Evolutionary conservation across 176 grass and related monocot genomes (phyloP).

Genomic region (Miscanthus lutarioriparius): DNA sequence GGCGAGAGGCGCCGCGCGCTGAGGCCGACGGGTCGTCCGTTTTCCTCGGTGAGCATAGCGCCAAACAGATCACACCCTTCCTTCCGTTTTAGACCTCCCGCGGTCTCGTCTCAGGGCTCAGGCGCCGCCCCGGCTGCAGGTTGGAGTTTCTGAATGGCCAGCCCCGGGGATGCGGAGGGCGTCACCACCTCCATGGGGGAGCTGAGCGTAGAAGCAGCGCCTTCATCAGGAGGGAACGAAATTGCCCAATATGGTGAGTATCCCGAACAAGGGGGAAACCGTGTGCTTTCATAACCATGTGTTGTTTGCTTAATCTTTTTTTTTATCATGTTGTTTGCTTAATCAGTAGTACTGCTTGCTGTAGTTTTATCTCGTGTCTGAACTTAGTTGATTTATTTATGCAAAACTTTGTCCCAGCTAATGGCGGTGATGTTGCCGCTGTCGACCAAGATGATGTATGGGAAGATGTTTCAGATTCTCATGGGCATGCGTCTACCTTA

Average conservation of each 20-base stretch:
- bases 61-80: too few species aligned
- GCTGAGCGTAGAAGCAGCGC: not conserved
- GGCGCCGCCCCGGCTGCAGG: not conserved
- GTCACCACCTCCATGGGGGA: slow-evolving; percentile 10
- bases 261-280: not conserved
- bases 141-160: slow-evolving; percentile 16
- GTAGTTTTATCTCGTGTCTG: not conserved
- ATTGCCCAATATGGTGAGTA: slow-evolving; percentile 7
- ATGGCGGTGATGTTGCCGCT: not conserved
- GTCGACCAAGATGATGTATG: slow-evolving; percentile 21
- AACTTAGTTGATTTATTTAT: not conserved
- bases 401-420: slow-evolving; percentile 23
- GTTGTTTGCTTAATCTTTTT: not conserved
- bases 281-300: not conserved
- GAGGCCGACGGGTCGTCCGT: too few species aligned
- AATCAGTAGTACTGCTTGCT: not conserved
- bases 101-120: too few species aligned
- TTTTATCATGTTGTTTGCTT: not conserved
- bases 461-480: slow-evolving; percentile 51
- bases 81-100: too few species aligned
- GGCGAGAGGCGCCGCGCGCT: too few species aligned
- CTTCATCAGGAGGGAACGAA: not conserved
- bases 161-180: not conserved
- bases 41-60: too few species aligned
- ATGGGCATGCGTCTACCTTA: slow-evolving; percentile 29